Evolutionary conservation across 352 stramenopile species (phyloP).

Genomic region (Phytophthora cryptogea): DNA sequence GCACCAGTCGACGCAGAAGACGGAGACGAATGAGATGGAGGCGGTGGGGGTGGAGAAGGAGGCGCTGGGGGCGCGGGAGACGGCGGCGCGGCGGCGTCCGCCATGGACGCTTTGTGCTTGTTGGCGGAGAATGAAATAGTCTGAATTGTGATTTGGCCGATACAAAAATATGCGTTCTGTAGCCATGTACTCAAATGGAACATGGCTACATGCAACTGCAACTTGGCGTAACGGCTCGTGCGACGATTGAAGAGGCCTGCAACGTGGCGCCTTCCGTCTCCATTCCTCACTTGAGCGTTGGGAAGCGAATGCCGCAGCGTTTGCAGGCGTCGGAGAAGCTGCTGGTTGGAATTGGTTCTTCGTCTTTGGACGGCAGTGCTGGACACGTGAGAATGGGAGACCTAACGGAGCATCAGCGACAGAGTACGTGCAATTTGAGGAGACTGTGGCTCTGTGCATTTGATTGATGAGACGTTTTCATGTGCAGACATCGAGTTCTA

Average conservation of each 20-base stretch:
- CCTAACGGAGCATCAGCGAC: slow-evolving; percentile 13
- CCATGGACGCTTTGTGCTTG: not conserved
- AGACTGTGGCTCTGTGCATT: not conserved
- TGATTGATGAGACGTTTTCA: not conserved
- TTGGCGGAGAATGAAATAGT: no score
- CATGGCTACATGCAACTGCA: no score
- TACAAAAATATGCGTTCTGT: no score
- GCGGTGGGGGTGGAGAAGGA: slow-evolving; percentile 27
- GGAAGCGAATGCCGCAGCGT: slow-evolving; percentile 5
- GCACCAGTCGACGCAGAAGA: slow-evolving; percentile 9
- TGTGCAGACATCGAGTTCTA: slow-evolving; percentile 55
- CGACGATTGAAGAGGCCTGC: slow-evolving; percentile 16
- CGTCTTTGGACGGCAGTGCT: slow-evolving; percentile 8
- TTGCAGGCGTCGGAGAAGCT: not conserved
- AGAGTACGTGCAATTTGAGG: slow-evolving; percentile 17
- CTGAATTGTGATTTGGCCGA: no score
- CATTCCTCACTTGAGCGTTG: slow-evolving; percentile 6
- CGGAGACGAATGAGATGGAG: slow-evolving; percentile 29
- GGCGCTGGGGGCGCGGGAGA: slow-evolving; percentile 30
- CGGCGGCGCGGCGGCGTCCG: slow-evolving; percentile 11
- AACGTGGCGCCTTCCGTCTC: slow-evolving; percentile 8
- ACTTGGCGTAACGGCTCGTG: slow-evolving; percentile 10
- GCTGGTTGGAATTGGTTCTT: slow-evolving; percentile 1
- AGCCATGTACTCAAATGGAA: no score
- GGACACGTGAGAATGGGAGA: slow-evolving; percentile 8